Evolutionary conservation across 768 basidiomycete species (phyloP), one percentile per base, ranked within the genome.

Genomic region (Suillus cothurnatus): DNA sequence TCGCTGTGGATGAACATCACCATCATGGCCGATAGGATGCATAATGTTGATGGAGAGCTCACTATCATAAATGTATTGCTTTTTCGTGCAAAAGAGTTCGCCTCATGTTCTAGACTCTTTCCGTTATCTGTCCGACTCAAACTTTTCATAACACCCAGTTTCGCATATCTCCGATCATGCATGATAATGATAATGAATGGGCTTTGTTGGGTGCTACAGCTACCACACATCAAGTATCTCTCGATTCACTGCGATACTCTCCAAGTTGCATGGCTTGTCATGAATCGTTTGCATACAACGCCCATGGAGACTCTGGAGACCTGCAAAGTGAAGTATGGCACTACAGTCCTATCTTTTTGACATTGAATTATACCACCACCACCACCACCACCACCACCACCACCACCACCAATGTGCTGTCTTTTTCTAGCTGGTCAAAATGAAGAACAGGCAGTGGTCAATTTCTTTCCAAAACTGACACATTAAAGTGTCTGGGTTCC

Each of bases 1-100:
- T 60, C 68, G 6, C 72, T 85, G 7, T 85, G 84, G 83, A 34
- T 65, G 6, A 57, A 55, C 7, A 63, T 68, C 28, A 77, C 65
- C 55, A 74, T 72, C 26, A 75, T 31, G 36, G n/a, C 23, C 8
- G 32, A 32, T 14, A 55, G n/a, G 12, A 32, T 55, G 53, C 6
- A 34, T 6, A 1, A 21, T 14, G 3, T 31, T n/a, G 11, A 55
- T 21, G 31, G 21, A n/a, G 11, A 6, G 5, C 21, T 3, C 21
- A 3, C 31, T 55, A 32, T 32, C 11, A 6, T 21, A 6, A 32
- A 55, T 15, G 6, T 12, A 32, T 55, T 34, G 7, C 53, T 55
- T 34, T 21, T 55, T 55, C 31, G 32, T 34, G 53, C 53, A 34
- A 32, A 34, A 34, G 53, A 55, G 32, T 55, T 55, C 6, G 57